These are phyloP conservation scores for Penicillium sp. DNA, from an alignment of 2,329 filamentous ascomycete genomes.

Conservation along the genomic window DNA sequence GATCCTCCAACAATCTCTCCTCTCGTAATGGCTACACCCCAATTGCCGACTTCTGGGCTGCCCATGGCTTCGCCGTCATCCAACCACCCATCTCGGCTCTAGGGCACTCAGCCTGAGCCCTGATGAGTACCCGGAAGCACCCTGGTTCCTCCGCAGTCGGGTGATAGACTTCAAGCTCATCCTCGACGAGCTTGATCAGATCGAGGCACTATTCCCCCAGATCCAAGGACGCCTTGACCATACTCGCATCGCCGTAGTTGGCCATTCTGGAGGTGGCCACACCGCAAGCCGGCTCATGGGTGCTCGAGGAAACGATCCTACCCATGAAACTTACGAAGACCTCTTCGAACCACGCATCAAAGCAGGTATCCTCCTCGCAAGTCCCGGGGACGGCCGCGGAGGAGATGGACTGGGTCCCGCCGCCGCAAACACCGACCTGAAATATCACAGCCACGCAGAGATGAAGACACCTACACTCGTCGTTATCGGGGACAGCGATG, in stretches of 20 bases:
- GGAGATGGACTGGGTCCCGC: slow-evolving; percentile 37
- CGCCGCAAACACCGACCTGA: slow-evolving; percentile 37
- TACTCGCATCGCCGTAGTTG: slow-evolving; percentile 43
- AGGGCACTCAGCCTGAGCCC: slow-evolving; percentile 32
- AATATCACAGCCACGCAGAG: slow-evolving; percentile 40
- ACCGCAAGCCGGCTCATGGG: slow-evolving; percentile 47
- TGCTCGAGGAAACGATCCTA: slow-evolving; percentile 42
- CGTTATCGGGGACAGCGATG: slow-evolving; percentile 49
- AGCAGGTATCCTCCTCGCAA: slow-evolving; percentile 46
- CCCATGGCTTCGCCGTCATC: slow-evolving; percentile 52
- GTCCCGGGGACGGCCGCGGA: slow-evolving; percentile 37
- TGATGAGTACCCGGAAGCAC: neutral
- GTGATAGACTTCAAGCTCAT: slow-evolving; percentile 29
- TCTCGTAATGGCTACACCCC: slow-evolving; percentile 53
- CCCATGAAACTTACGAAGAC: slow-evolving; percentile 28
- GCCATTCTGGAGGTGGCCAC: slow-evolving; percentile 49
- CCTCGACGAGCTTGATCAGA: slow-evolving; percentile 46
- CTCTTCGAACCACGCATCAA: slow-evolving; percentile 45
- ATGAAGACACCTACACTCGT: slow-evolving; percentile 48
- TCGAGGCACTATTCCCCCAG: slow-evolving; percentile 43
- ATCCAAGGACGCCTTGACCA: slow-evolving; percentile 46
- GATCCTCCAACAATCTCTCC: slow-evolving; percentile 25
- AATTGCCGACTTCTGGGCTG: slow-evolving; percentile 51
- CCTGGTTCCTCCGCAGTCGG: slow-evolving; percentile 2
- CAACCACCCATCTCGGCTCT: slow-evolving; percentile 52